Evolutionary conservation across 768 basidiomycete genomes (phyloP), one percentile per base, ranked within the genome.

Genomic region (Boletellus emodensis): DNA sequence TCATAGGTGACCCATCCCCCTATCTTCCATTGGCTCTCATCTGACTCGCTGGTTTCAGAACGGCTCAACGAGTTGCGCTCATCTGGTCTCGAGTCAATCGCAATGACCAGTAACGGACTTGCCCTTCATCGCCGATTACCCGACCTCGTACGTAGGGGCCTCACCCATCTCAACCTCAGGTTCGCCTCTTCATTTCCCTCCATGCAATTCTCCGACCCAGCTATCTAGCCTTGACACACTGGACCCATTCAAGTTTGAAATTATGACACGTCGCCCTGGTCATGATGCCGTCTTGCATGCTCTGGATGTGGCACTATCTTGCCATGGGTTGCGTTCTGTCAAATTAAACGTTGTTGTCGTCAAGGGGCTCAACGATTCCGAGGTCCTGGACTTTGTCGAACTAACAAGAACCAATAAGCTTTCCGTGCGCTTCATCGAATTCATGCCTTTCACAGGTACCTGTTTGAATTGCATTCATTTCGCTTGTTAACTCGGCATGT

Each of bases 401-500:
- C 71, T 94, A 69, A 89, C 87, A 5, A 81, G 77, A 57, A 70
- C 85, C 40, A 73, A 73, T 40, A 66, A 71, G 2, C 67, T 92
- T 22, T 87, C 81, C 35, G 81, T 93, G 36, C 81, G 93, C 34
- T 92, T 94, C 66, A 94, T 94, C 51, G 91, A 94, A 67, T 94
- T 89, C 63, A 94, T 95, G 93, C 90, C 92, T 11, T 95, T 95
- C 65, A 86, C 83, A 57, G 92, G 87, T 87, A 55, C 55, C 67
- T 61, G 3, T 39, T 44, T 35, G 3, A 51, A 37, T 38, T 32
- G 11, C 45, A 41, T n/a, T 30, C 26, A 3, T 1, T 53, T 39
- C 43, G 20, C 36, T 50, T 50, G 17, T 45, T 55, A 17, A 60
- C 18, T 18, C n/a, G 3, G 11, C 34, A 6, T 13, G 22, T 45